Evolutionary conservation across 441 rosid genomes (phyloP).

Genomic region (Adansonia grandidieri): DNA sequence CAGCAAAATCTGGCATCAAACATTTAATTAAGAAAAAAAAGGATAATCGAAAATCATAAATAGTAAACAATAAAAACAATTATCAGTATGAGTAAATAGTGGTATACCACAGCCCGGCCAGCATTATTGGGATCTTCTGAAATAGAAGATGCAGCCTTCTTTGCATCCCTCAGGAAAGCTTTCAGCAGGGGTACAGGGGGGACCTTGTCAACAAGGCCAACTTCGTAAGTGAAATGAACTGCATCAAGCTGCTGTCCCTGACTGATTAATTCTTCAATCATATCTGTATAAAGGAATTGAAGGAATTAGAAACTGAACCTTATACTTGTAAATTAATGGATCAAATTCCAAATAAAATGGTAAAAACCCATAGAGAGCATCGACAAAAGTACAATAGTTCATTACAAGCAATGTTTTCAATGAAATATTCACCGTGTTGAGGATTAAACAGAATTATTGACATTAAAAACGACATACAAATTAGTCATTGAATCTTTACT

Average conservation of each 20-base stretch:
- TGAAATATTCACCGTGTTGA: neutral
- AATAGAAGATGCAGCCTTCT: conserved; percentile 79
- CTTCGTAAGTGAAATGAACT: conserved; percentile 91
- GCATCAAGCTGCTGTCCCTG: conserved; percentile 98
- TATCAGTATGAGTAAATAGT: neutral
- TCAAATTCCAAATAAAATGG: neutral
- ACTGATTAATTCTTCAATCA: conserved; percentile 78
- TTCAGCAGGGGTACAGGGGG: conserved; percentile 89
- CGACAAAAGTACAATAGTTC: neutral
- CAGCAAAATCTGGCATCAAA: conserved; percentile 15
- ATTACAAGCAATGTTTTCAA: neutral
- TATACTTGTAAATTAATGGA: conserved; percentile 21
- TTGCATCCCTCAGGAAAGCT: conserved; percentile 84
- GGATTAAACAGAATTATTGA: neutral
- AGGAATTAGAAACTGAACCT: conserved; percentile 16
- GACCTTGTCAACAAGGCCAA: conserved; percentile 78
- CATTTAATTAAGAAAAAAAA: neutral
- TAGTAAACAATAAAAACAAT: neutral
- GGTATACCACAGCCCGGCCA: conserved; percentile 81
- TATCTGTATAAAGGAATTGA: conserved; percentile 43
- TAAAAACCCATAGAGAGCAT: neutral
- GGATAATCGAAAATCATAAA: neutral
- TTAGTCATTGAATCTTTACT: neutral
- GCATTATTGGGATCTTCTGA: conserved; percentile 81
- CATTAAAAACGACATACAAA: neutral